Conservation (phyloP, 2,329 filamentous ascomycete genomes). For the Sordariomycetes sp. region DNA sequence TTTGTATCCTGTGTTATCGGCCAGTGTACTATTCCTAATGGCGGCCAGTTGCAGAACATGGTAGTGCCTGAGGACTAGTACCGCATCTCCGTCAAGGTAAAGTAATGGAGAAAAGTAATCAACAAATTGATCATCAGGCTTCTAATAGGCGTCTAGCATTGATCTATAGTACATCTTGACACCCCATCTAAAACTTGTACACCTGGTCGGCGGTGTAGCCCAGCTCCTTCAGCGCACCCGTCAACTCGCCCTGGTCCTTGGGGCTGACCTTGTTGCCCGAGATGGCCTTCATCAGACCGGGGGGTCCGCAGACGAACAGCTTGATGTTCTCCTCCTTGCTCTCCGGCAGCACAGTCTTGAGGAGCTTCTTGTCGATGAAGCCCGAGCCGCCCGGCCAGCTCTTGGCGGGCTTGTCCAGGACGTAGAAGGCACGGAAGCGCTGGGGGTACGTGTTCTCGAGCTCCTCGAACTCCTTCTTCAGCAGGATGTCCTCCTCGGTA, state of each 20-base stretch:
- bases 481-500: conserved; percentile 78
- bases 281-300: conserved; percentile 86
- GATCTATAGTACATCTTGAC: not conserved
- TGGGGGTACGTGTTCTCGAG: conserved; percentile 94
- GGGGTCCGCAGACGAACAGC: conserved; percentile 92
- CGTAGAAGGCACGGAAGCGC: conserved; percentile 91
- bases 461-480: conserved; percentile 75
- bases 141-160: not conserved
- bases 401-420: conserved; percentile 72
- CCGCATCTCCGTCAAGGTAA: too few species aligned
- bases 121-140: too few species aligned
- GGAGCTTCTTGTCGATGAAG: conserved; percentile 77
- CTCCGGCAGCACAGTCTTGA: conserved; percentile 92
- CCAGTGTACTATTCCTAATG: too few species aligned
- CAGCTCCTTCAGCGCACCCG: conserved; percentile 72
- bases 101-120: too few species aligned
- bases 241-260: conserved; percentile 87
- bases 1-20: too few species aligned
- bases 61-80: too few species aligned
- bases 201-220: conserved; percentile 68
- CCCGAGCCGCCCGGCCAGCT: conserved; percentile 71
- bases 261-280: conserved; percentile 85
- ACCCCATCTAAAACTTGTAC: conserved; percentile 68
- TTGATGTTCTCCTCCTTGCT: conserved; percentile 90
- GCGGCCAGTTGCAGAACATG: too few species aligned